A percentile compares a stretch with the other conserved stretches of the same genome.
phyloP scores from a whole-genome alignment of 139 green algal species.

The Zygnema cylindricum region DNA sequence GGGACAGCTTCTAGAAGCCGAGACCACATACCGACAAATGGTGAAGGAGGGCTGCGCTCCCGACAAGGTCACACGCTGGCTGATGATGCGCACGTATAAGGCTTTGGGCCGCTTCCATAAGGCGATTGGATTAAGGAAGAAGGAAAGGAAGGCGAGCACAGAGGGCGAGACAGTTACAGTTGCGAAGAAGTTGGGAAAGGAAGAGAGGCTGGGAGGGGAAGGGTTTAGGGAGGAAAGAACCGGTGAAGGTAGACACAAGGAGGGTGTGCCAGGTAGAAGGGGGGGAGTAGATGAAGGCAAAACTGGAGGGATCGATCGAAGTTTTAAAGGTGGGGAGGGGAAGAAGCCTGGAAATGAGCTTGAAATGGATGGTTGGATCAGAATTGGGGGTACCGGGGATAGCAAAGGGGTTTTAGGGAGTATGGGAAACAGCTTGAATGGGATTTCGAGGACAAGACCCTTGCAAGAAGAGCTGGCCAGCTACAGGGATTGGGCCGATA shows the following conservation, averaged over 20 bases:
- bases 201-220: not conserved
- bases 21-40: conserved; percentile 2
- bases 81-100: conserved; percentile 2
- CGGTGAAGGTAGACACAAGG: not conserved
- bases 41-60: conserved; percentile 17
- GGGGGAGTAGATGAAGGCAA: not conserved
- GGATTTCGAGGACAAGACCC: too few relatives aligned
- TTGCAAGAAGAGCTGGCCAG: too few relatives aligned
- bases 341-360: not conserved
- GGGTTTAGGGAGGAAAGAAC: not conserved
- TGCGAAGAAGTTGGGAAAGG: not conserved
- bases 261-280: not conserved
- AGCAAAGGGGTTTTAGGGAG: not conserved
- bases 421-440: too few relatives aligned
- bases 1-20: conserved; percentile 4
- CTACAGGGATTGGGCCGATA: too few relatives aligned
- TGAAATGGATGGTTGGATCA: not conserved
- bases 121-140: not conserved
- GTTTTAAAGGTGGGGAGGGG: not conserved
- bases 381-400: not conserved
- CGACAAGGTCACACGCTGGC: conserved; percentile 16
- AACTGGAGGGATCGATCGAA: not conserved
- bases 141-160: not conserved
- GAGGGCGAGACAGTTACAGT: not conserved
- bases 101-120: not conserved